Conservation (phyloP, 495 filamentous ascomycete genomes). For the Penicillium cosmopolitanum region DNA sequence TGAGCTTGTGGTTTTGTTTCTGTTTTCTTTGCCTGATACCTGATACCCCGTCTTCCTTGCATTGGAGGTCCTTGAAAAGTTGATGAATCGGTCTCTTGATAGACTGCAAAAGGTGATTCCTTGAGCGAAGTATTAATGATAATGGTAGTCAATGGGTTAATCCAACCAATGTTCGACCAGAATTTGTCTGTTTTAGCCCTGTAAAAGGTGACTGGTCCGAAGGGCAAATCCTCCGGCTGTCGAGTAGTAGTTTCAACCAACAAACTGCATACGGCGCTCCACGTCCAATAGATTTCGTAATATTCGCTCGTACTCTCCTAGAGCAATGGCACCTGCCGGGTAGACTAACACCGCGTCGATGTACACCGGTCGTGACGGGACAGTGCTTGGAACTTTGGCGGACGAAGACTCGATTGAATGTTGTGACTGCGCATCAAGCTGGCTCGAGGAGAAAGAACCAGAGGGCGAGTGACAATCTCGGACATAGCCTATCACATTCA, state of each 20-base stretch:
- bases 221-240: neutral
- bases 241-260: neutral
- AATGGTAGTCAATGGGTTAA: neutral
- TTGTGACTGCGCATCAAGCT: conserved; percentile 9
- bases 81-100: conserved; percentile 3
- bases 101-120: conserved; percentile 1
- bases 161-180: neutral
- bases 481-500: conserved; percentile 88
- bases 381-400: neutral
- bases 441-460: conserved; percentile 20
- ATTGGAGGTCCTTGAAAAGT: conserved; percentile 22
- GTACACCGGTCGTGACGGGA: conserved; percentile 32
- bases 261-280: conserved; percentile 24
- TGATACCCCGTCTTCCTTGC: conserved; percentile 22
- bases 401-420: neutral
- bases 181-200: neutral
- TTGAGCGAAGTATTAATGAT: conserved; percentile 5
- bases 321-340: conserved; percentile 63
- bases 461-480: conserved; percentile 24
- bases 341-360: conserved; percentile 72
- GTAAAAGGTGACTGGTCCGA: neutral
- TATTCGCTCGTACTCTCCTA: conserved; percentile 65
- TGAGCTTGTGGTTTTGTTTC: conserved; percentile 4
- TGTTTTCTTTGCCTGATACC: conserved; percentile 8
- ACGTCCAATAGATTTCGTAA: conserved; percentile 39